Conservation (phyloP, 306 rosid genomes). For the Acacia melanoxylon region DNA sequence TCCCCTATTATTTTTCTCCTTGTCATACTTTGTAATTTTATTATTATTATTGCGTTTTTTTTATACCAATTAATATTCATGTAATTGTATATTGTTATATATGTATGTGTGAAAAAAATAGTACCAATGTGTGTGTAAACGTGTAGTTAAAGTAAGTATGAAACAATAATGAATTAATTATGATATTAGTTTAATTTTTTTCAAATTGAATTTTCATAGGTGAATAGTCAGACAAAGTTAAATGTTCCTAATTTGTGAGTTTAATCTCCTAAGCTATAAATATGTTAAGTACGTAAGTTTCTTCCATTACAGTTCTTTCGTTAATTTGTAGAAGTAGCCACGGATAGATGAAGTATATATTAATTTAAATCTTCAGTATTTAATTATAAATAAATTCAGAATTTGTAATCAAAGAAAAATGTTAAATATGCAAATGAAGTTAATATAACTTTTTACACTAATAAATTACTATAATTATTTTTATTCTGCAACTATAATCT, state of each 20-base stretch:
- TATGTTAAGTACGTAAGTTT: too few relatives aligned
- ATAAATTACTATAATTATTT: not conserved
- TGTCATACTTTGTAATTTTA: not conserved
- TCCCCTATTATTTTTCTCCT: not conserved
- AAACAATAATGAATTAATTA: not conserved
- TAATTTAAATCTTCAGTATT: not conserved
- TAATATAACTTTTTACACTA: not conserved
- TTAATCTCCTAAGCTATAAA: too few relatives aligned
- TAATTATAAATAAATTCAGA: not conserved
- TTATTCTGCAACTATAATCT: not conserved
- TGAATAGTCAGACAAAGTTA: not conserved
- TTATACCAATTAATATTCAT: not conserved
- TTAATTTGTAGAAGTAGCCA: not conserved
- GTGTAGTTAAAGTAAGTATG: not conserved
- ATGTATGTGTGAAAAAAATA: too few relatives aligned
- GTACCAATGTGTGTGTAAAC: too few relatives aligned
- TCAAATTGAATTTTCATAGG: not conserved
- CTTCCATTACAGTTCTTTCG: too few relatives aligned
- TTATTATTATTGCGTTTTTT: not conserved
- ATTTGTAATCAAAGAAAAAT: not conserved
- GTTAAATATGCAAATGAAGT: not conserved
- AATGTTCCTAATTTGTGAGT: too few relatives aligned
- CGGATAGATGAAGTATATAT: not conserved
- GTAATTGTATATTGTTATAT: too few relatives aligned
- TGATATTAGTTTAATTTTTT: not conserved